These are phyloP conservation scores for Ascoidea asiatica DNA, from an alignment of 805 yeast genomes.

Conservation along the genomic window DNA sequence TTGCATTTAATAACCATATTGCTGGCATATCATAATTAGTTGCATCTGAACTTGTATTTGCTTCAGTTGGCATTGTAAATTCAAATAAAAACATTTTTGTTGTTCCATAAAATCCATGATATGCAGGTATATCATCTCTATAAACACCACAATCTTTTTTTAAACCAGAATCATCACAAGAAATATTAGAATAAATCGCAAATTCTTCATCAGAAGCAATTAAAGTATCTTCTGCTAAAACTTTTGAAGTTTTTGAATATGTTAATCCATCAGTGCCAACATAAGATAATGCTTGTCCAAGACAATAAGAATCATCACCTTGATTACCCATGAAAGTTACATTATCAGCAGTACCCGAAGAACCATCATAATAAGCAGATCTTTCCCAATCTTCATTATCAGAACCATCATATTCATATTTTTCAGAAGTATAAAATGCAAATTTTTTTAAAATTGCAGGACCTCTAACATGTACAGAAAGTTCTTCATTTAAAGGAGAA, in stretches of 20 bases:
- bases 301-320: conserved; percentile 46
- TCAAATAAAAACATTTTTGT: conserved; percentile 64
- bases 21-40: conserved; percentile 52
- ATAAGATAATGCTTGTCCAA: conserved; percentile 56
- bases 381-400: conserved; percentile 39
- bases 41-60: conserved; percentile 18
- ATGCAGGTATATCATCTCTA: conserved; percentile 62
- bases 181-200: conserved; percentile 41
- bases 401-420: conserved; percentile 17
- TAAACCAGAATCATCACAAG: conserved; percentile 43
- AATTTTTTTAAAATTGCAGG: conserved; percentile 49
- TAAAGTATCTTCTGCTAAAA: conserved; percentile 33
- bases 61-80: conserved; percentile 52
- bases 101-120: conserved; percentile 53
- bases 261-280: conserved; percentile 44
- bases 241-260: conserved; percentile 29
- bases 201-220: conserved; percentile 47
- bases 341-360: conserved; percentile 35
- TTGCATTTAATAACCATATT: conserved; percentile 62
- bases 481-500: conserved; percentile 54
- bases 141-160: conserved; percentile 61
- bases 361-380: conserved; percentile 43
- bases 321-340: conserved; percentile 57
- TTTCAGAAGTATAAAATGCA: conserved; percentile 41
- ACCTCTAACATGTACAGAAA: conserved; percentile 71